Evolutionary conservation across 2,329 filamentous ascomycete species (phyloP), one percentile per base, ranked within the genome.

Genomic region (Tolypocladium pustulatum): DNA sequence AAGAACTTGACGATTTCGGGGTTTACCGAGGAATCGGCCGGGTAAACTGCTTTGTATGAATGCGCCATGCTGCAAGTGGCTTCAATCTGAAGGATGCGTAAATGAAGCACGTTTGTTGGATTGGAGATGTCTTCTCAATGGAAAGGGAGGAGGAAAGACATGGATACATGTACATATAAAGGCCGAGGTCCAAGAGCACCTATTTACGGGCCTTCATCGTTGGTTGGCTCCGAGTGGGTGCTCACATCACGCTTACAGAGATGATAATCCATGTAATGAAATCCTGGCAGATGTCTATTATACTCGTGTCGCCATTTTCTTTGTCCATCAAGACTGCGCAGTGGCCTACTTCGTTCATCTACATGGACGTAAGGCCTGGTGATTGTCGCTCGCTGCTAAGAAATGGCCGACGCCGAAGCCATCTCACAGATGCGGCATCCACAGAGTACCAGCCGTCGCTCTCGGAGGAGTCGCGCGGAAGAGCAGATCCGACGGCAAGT

Each of bases 1-100:
- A 72, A 67, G 58, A 71, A 72, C 15, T 58, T 40, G 20, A 65
- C 61, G 27, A 67, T 64, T 17, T 62, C 63, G 0, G 63, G 59
- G 54, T 66, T 59, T 36, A 68, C 64, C 40, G 40, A 38, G 38
- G 55, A 30, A 54, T 58, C 66, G 8, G 52, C 20, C 3, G 65
- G 63, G 40, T 64, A 66, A 22, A 61, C 37, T 27, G 65, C 60
- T 22, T 60, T 40, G 58, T 66, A 66, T 1, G 63, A 63, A 38
- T 57, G 56, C 34, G 52, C 53, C 60, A 61, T 61, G 49, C 7
- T 54, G 32, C 4, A 34, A 6, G 4, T 9, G 13, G 12, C 7
- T 8, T 43, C 22, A 40, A 27, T 32, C 12, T 46, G 53, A 54
- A 22, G 22, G 32, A 25, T 51, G 4, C 17, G 49, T 34, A 6